These are phyloP conservation scores for Colletotrichum sp. DNA, from an alignment of 2,329 filamentous ascomycete genomes.

Conservation along the genomic window DNA sequence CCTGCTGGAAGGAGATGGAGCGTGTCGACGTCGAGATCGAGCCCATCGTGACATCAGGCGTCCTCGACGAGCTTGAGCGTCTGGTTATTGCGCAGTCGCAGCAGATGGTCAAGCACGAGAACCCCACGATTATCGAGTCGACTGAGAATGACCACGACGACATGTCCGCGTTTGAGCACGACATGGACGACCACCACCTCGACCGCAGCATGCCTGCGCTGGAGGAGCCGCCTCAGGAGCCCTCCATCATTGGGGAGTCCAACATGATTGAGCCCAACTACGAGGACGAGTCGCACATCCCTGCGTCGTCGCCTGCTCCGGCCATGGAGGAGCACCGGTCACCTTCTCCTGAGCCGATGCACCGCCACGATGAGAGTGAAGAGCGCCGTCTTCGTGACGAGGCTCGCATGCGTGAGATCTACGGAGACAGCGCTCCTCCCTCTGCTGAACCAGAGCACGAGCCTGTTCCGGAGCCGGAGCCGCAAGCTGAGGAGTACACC, in stretches of 20 bases:
- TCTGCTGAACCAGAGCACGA: background rate
- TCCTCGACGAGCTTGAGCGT: slow-evolving; percentile 63
- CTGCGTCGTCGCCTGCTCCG: background rate
- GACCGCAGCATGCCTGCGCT: background rate
- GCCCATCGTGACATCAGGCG: slow-evolving; percentile 67
- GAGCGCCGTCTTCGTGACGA: slow-evolving; percentile 49
- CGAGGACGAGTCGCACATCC: background rate
- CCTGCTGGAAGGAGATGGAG: slow-evolving; percentile 98
- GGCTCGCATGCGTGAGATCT: slow-evolving; percentile 59
- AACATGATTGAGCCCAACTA: slow-evolving; percentile 18
- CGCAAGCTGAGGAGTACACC: background rate
- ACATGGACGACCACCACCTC: background rate
- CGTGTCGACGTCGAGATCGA: slow-evolving; percentile 94
- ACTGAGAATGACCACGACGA: slow-evolving; percentile 17
- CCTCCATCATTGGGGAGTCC: background rate
- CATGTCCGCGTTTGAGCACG: background rate
- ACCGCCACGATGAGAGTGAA: slow-evolving; percentile 28
- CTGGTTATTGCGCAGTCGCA: slow-evolving; percentile 51
- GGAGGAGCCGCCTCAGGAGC: slow-evolving; percentile 1
- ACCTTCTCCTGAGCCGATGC: slow-evolving; percentile 2
- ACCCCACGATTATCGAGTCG: slow-evolving; percentile 22
- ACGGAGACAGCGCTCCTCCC: slow-evolving; percentile 41
- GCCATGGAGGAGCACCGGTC: background rate
- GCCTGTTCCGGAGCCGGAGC: slow-evolving; percentile 12
- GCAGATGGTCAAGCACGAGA: slow-evolving; percentile 35